phyloP scores from a whole-genome alignment of 768 basidiomycete species.

The Pleurotus cornucopiae region DNA sequence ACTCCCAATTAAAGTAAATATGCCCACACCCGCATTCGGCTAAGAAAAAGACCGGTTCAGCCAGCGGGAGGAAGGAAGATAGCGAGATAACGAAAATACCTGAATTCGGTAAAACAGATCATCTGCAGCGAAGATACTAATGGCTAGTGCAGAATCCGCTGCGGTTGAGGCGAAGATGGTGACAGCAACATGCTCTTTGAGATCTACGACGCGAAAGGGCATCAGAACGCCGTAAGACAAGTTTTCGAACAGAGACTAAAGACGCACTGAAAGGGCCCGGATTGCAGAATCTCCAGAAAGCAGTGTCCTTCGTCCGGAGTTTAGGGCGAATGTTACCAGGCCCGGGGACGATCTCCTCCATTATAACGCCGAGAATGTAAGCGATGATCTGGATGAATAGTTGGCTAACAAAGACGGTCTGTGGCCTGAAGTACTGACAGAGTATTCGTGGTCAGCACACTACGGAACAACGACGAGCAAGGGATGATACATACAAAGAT shows the following conservation, averaged over 20 bases:
- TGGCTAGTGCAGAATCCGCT: conserved; percentile 51
- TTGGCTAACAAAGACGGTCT: conserved; percentile 44
- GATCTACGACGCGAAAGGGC: conserved; percentile 22
- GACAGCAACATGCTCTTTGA: conserved; percentile 58
- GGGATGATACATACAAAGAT: conserved; percentile 35
- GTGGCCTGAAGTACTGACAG: conserved; percentile 46
- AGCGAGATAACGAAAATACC: conserved; percentile 12
- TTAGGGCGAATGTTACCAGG: conserved; percentile 22
- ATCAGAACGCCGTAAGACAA: no score
- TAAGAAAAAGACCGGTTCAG: conserved; percentile 7
- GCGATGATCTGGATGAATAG: conserved; percentile 49
- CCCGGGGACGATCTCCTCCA: conserved; percentile 34
- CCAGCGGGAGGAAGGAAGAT: neutral
- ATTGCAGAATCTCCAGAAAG: conserved; percentile 52
- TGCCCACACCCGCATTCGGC: conserved; percentile 37
- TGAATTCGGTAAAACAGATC: conserved; percentile 41
- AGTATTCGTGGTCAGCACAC: neutral
- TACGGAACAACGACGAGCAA: no score
- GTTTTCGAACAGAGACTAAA: no score
- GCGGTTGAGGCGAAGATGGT: conserved; percentile 63
- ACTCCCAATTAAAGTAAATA: conserved; percentile 35
- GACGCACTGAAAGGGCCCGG: conserved; percentile 59
- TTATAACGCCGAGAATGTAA: conserved; percentile 42
- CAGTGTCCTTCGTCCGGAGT: conserved; percentile 27
- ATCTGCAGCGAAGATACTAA: conserved; percentile 57